These are phyloP conservation scores for Ceriops tagal DNA, from an alignment of 345 rosid species.

Conservation along the genomic window DNA sequence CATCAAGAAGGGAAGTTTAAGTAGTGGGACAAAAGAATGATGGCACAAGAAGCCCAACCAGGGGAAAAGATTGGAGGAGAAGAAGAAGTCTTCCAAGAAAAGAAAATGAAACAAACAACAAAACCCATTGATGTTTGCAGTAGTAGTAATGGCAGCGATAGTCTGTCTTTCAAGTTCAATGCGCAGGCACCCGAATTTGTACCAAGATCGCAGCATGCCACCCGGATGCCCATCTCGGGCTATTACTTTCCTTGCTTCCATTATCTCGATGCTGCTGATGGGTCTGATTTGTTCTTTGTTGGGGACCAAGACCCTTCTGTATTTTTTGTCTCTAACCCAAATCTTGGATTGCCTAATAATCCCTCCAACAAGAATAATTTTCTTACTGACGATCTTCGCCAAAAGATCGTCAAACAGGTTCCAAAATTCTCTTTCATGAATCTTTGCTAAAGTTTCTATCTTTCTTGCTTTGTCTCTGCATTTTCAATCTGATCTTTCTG, in stretches of 20 bases:
- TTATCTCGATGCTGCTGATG: constrained; percentile 47
- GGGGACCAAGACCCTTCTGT: constrained; percentile 64
- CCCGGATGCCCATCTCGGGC: constrained; percentile 49
- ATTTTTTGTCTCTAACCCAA: constrained; percentile 49
- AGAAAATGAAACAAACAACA: constrained; percentile 29
- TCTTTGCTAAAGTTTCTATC: neutral
- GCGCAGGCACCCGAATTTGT: constrained; percentile 90
- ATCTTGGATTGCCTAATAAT: constrained; percentile 37
- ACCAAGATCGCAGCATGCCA: constrained; percentile 54
- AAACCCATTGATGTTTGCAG: constrained; percentile 16
- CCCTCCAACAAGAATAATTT: constrained; percentile 36
- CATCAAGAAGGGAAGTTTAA: neutral
- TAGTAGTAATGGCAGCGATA: constrained; percentile 3
- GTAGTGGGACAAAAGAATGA: constrained; percentile 13
- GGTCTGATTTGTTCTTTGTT: constrained; percentile 75
- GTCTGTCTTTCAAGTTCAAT: constrained; percentile 74
- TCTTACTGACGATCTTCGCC: constrained; percentile 72
- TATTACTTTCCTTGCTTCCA: constrained; percentile 67
- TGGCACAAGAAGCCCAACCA: constrained; percentile 63
- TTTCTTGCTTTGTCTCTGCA: neutral
- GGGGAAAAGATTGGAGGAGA: constrained; percentile 29
- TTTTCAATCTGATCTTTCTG: neutral
- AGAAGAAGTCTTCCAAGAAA: constrained; percentile 22
- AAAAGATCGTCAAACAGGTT: constrained; percentile 91
- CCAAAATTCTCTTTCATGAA: neutral